phyloP scores from a whole-genome alignment of 73 alveolate genomes.

The Chromera velia region DNA sequence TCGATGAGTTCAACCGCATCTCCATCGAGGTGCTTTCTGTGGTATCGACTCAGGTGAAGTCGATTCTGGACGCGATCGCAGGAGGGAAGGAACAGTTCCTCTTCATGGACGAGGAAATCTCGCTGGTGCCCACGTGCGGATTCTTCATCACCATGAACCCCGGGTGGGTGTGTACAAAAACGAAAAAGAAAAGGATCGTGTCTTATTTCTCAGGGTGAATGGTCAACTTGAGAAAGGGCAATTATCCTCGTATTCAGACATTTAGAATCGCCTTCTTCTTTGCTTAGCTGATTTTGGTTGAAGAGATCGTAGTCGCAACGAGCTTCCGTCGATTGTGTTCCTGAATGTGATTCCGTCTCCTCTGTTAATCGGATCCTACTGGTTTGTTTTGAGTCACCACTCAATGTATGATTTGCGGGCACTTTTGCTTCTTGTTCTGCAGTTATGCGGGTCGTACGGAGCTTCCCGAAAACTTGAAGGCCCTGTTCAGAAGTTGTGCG shows the following conservation, averaged over 20 bases:
- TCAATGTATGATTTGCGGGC: no score
- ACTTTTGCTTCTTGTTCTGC: constrained; percentile 99
- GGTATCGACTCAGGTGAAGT: constrained; percentile 92
- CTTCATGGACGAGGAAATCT: constrained; percentile 82
- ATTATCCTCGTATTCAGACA: no score
- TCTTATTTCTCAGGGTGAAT: no score
- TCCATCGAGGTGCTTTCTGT: constrained; percentile 97
- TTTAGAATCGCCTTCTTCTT: no score
- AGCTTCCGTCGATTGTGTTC: constrained; percentile 21
- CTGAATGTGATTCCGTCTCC: no score
- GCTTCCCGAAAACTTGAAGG: constrained; percentile 97
- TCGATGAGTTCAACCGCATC: constrained; percentile 97
- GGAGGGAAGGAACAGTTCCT: constrained; percentile 66
- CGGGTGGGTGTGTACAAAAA: constrained; percentile 86
- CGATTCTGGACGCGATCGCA: constrained; percentile 89
- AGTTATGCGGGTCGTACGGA: constrained; percentile 99
- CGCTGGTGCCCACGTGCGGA: constrained; percentile 80
- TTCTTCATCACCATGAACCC: constrained; percentile 98
- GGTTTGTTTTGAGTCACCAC: no score
- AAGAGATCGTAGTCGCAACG: constrained; percentile 22
- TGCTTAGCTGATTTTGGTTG: no score
- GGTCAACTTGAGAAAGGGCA: no score
- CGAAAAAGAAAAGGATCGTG: no score
- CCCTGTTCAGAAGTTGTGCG: constrained; percentile 83
- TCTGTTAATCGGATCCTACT: no score